A percentile compares a stretch with the other conserved stretches of the same genome.
phyloP scores from a whole-genome alignment of 176 grass and related monocot genomes.

The Musa itinerans region DNA sequence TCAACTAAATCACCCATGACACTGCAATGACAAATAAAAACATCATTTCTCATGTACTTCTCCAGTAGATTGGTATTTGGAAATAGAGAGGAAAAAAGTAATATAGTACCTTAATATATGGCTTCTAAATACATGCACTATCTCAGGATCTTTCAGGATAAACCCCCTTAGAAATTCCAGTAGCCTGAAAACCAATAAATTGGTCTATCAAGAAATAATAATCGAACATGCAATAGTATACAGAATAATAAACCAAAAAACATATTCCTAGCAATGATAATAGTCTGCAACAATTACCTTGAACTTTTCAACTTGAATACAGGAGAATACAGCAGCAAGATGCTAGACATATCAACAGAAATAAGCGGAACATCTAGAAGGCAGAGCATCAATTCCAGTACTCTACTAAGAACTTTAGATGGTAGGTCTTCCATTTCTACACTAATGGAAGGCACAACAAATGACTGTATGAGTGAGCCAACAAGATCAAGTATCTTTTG shows the following conservation, averaged over 20 bases:
- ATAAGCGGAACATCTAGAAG: slow-evolving; percentile 69
- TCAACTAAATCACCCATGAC: slow-evolving; percentile 58
- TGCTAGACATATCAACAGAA: slow-evolving; percentile 35
- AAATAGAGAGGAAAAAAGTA: slow-evolving; percentile 13
- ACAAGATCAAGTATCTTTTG: slow-evolving; percentile 41
- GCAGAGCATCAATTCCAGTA: slow-evolving; percentile 64
- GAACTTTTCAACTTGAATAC: slow-evolving; percentile 51
- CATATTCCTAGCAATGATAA: not conserved
- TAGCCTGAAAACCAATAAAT: slow-evolving; percentile 28
- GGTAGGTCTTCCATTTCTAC: slow-evolving; percentile 26
- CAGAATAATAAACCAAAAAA: not conserved
- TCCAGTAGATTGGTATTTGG: not conserved
- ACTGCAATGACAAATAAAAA: slow-evolving; percentile 30
- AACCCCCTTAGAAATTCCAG: slow-evolving; percentile 53
- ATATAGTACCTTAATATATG: slow-evolving; percentile 62
- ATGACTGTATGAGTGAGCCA: slow-evolving; percentile 44
- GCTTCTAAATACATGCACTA: slow-evolving; percentile 40
- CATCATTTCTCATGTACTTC: not conserved
- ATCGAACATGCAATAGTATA: not conserved
- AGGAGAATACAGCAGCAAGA: slow-evolving; percentile 47
- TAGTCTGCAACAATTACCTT: slow-evolving; percentile 31
- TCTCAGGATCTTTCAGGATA: slow-evolving; percentile 38
- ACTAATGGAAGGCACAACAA: slow-evolving; percentile 32
- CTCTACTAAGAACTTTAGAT: slow-evolving; percentile 40
- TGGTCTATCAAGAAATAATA: not conserved